Percentiles rank a stretch among this genome's conserved stretches.
Conservation (phyloP, 768 basidiomycete genomes). For the Suillus subluteus region DNA sequence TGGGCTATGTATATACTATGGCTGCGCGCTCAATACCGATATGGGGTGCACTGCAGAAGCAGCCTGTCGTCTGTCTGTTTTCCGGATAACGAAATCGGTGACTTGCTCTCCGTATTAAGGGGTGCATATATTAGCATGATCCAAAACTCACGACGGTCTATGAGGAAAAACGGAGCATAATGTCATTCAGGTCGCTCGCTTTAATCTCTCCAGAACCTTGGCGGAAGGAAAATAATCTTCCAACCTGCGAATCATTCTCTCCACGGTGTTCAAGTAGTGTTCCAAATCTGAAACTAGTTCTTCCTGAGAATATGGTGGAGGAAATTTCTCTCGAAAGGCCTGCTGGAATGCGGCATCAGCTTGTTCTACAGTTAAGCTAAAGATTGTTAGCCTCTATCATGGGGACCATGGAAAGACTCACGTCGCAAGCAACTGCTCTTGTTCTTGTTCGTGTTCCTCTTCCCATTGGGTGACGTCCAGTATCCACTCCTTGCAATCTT, state of each 20-base stretch:
- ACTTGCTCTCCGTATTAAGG: neutral
- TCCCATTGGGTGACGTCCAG: constrained; percentile 25
- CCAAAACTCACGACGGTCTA: neutral
- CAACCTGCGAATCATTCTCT: constrained; percentile 28
- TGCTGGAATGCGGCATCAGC: constrained; percentile 16
- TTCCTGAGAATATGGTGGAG: constrained; percentile 17
- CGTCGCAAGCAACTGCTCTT: constrained; percentile 15
- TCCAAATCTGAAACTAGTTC: constrained; percentile 23
- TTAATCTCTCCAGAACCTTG: neutral
- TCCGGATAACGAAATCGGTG: neutral
- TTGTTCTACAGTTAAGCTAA: constrained; percentile 21
- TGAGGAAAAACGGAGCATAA: neutral
- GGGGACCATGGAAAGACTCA: neutral
- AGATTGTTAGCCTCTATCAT: neutral
- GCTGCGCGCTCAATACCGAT: neutral
- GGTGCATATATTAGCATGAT: neutral
- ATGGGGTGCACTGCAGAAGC: neutral
- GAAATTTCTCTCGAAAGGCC: constrained; percentile 32
- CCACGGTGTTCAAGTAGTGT: constrained; percentile 29
- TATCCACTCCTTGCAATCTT: constrained; percentile 26
- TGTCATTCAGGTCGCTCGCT: neutral
- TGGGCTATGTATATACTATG: neutral
- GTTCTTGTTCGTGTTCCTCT: constrained; percentile 17
- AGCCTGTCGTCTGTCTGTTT: neutral
- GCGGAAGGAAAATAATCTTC: constrained; percentile 26